A percentile compares a stretch with the other conserved stretches of the same genome.
Conservation (phyloP, 495 filamentous ascomycete species). For the Tuber aestivum region DNA sequence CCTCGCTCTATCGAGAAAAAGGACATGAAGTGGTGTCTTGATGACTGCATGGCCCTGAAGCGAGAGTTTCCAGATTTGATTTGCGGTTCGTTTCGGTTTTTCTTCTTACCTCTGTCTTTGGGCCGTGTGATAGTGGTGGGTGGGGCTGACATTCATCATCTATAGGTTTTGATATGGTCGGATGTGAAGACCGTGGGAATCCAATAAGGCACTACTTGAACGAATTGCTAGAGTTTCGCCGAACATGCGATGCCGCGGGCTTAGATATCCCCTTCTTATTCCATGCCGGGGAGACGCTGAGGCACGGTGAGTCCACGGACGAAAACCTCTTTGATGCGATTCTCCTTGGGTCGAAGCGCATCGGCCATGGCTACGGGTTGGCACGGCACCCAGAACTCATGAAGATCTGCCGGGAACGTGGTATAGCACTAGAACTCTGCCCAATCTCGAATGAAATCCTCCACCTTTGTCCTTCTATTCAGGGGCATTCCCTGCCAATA, state of each 20-base stretch:
- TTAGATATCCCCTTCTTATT: conserved; percentile 91
- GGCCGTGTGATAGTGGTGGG: conserved; percentile 70
- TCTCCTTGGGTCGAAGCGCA: conserved; percentile 73
- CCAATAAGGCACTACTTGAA: conserved; percentile 68
- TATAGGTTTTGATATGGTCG: conserved; percentile 81
- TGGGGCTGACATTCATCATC: background rate
- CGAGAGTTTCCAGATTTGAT: background rate
- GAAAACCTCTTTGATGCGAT: conserved; percentile 84
- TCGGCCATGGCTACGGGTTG: conserved; percentile 77
- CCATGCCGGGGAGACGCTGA: conserved; percentile 76
- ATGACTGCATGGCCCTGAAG: conserved; percentile 1
- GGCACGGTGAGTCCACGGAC: conserved; percentile 66
- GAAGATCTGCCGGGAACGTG: conserved; percentile 77
- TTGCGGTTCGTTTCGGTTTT: conserved; percentile 44
- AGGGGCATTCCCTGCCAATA: conserved; percentile 72
- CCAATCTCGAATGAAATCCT: conserved; percentile 78
- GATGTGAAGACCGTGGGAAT: conserved; percentile 69
- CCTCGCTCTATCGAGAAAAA: conserved; percentile 1
- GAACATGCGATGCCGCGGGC: conserved; percentile 66
- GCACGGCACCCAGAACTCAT: conserved; percentile 84
- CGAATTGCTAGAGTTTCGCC: conserved; percentile 83
- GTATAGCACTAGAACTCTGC: conserved; percentile 76
- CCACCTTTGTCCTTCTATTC: conserved; percentile 64
- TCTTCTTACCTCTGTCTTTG: background rate
- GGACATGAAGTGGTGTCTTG: conserved; percentile 3